These are phyloP conservation scores for Lentinula sp. DNA, from an alignment of 768 basidiomycete species.

Conservation along the genomic window DNA sequence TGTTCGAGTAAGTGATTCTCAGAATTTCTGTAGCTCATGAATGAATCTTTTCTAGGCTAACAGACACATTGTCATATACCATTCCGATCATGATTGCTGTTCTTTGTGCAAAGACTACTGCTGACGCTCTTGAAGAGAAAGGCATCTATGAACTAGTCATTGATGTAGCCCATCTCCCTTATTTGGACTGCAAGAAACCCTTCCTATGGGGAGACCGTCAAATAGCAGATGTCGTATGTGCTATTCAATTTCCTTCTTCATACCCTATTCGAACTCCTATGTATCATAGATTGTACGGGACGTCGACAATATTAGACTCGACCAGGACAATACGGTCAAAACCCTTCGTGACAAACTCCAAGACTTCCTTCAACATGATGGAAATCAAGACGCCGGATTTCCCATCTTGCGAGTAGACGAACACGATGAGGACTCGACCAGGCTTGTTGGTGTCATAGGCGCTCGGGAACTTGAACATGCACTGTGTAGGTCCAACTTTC, in stretches of 20 bases:
- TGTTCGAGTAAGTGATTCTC: constrained; percentile 20
- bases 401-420: constrained; percentile 64
- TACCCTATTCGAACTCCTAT: neutral
- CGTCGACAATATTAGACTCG: constrained; percentile 66
- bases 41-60: constrained; percentile 33
- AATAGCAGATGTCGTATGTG: constrained; percentile 72
- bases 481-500: constrained; percentile 49
- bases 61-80: constrained; percentile 87
- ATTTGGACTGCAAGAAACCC: constrained; percentile 86
- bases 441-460: constrained; percentile 88
- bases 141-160: constrained; percentile 98
- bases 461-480: constrained; percentile 93
- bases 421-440: constrained; percentile 36
- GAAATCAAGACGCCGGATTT: constrained; percentile 78
- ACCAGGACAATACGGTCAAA: constrained; percentile 70
- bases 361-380: constrained; percentile 39
- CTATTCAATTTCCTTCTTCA: neutral
- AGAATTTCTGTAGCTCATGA: neutral
- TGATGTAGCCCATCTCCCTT: constrained; percentile 86
- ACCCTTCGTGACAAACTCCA: constrained; percentile 68
- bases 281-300: constrained; percentile 53
- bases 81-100: constrained; percentile 87
- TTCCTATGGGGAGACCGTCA: constrained; percentile 79
- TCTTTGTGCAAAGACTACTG: constrained; percentile 85
- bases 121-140: constrained; percentile 84